phyloP scores from a whole-genome alignment of 306 rosid genomes.

The Purshia tridentata region DNA sequence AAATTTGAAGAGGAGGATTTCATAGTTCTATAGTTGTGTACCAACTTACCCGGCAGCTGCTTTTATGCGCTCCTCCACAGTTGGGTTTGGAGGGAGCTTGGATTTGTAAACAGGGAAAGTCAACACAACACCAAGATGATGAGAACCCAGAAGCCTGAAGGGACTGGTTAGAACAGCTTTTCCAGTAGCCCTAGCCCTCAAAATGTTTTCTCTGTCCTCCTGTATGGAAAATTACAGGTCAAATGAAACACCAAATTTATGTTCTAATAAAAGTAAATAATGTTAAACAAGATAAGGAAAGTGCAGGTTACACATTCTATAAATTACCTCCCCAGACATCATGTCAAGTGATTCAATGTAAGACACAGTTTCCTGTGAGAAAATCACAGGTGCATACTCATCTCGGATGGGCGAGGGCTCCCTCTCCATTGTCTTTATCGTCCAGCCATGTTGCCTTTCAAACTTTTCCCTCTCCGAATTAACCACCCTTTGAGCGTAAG shows the following conservation, averaged over 20 bases:
- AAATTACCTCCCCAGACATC: constrained; percentile 98
- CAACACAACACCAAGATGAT: constrained; percentile 97
- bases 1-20: neutral
- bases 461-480: constrained; percentile 72
- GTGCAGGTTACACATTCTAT: neutral
- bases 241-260: constrained; percentile 10
- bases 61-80: constrained; percentile 61
- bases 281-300: constrained; percentile 16
- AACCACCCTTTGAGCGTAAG: constrained; percentile 82
- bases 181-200: constrained; percentile 97
- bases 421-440: constrained; percentile 86
- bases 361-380: constrained; percentile 83
- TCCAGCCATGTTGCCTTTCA: constrained; percentile 87
- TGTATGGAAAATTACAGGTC: constrained; percentile 33
- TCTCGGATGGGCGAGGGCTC: constrained; percentile 75
- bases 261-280: neutral
- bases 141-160: constrained; percentile 82
- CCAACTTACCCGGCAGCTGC: constrained; percentile 89
- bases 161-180: constrained; percentile 98
- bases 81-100: constrained; percentile 68
- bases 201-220: constrained; percentile 96
- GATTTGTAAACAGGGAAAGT: constrained; percentile 97
- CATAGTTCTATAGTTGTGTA: neutral
- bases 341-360: constrained; percentile 91
- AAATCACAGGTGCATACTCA: constrained; percentile 96